phyloP scores from a whole-genome alignment of 225 moss, liverwort and hornwort species.

The Bryum argenteum region DNA sequence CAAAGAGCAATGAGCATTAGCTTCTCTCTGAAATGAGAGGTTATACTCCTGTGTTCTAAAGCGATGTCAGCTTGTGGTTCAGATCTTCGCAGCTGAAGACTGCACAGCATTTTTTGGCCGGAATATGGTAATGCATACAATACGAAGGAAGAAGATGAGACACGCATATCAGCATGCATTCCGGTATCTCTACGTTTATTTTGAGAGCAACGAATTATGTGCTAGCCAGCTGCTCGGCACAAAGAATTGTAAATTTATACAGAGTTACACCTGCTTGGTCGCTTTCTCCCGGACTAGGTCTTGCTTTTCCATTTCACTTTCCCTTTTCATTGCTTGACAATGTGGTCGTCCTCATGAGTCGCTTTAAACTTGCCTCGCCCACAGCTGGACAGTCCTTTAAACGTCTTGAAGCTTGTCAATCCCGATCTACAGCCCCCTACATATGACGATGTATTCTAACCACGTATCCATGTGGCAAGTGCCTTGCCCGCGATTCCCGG shows the following conservation, averaged over 20 bases:
- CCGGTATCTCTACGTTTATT: constrained; percentile 10
- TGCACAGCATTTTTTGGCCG: constrained; percentile 14
- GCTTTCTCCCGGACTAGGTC: constrained; percentile 2
- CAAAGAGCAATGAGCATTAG: background rate
- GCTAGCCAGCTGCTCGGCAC: constrained; percentile 9
- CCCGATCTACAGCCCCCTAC: background rate
- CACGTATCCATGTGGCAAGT: constrained; percentile 6
- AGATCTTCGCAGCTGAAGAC: constrained; percentile 30
- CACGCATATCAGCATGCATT: constrained; percentile 19
- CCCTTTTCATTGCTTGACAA: background rate
- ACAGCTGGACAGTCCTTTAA: constrained; percentile 9
- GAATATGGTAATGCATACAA: background rate
- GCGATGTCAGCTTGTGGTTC: constrained; percentile 14
- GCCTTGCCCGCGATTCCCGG: background rate
- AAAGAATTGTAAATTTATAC: constrained; percentile 13
- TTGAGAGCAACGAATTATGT: constrained; percentile 4
- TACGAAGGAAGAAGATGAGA: constrained; percentile 14
- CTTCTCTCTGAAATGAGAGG: background rate
- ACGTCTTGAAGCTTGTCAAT: background rate
- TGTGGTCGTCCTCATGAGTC: background rate
- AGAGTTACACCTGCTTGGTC: background rate
- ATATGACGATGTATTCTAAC: background rate
- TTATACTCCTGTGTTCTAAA: background rate
- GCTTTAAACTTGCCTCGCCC: background rate
- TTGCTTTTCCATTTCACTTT: background rate